Evolutionary conservation across 495 filamentous ascomycete genomes (phyloP).

Genomic region (Penicillium paradoxum): DNA sequence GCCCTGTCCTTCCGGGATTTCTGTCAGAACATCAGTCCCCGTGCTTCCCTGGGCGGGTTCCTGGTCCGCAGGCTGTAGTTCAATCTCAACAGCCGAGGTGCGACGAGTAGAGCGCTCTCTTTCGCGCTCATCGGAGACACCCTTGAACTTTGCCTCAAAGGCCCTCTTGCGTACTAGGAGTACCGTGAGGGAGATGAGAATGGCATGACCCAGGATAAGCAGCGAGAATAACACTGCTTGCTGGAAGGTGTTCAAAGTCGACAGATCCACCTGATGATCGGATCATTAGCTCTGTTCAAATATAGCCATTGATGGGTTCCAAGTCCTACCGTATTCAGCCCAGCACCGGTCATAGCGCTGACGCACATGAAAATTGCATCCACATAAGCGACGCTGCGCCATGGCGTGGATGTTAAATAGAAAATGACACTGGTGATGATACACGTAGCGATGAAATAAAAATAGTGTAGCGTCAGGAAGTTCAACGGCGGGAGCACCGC

Average conservation of each 20-base stretch:
- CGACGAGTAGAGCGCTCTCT: conserved; percentile 9
- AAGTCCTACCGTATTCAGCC: conserved; percentile 60
- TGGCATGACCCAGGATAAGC: conserved; percentile 65
- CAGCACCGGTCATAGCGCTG: conserved; percentile 77
- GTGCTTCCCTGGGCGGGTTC: not conserved
- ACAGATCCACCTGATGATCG: conserved; percentile 51
- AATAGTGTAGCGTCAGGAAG: conserved; percentile 74
- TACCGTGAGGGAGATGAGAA: conserved; percentile 39
- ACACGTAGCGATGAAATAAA: conserved; percentile 66
- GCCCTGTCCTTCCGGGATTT: not conserved
- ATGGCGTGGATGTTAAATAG: conserved; percentile 61
- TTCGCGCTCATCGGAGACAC: conserved; percentile 47
- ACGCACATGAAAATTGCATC: conserved; percentile 73
- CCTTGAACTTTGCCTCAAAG: conserved; percentile 63
- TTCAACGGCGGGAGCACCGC: conserved; percentile 50
- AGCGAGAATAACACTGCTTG: conserved; percentile 69
- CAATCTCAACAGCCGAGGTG: conserved; percentile 2
- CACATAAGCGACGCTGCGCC: conserved; percentile 60
- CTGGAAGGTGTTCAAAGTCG: conserved; percentile 71
- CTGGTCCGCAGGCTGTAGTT: conserved; percentile 4
- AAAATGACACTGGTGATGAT: conserved; percentile 68
- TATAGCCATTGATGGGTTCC: not conserved
- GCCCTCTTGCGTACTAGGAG: conserved; percentile 58
- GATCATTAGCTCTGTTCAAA: conserved; percentile 1
- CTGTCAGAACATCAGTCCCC: not conserved